phyloP scores from a whole-genome alignment of 148 eudicot species.

The Rhododendron kiyosumense region DNA sequence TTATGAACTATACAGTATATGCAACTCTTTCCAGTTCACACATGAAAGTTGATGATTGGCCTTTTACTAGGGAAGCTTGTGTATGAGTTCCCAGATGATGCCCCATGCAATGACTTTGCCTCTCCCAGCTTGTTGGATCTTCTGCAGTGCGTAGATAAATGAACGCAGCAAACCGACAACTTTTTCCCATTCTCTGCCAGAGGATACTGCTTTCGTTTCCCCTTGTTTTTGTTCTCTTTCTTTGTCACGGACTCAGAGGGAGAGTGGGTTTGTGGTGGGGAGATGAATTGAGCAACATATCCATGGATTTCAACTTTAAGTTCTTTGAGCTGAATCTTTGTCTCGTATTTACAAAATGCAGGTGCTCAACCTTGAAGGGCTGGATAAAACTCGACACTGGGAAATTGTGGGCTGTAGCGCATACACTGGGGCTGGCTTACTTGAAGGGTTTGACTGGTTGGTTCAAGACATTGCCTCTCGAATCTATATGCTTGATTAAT shows the following conservation, averaged over 20 bases:
- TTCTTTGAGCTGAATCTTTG: background rate
- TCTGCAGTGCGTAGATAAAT: background rate
- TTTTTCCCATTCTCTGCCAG: background rate
- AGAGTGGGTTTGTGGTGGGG: background rate
- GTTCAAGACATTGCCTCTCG: slow-evolving; percentile 96
- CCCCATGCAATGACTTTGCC: background rate
- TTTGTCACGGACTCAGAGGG: background rate
- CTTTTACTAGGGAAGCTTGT: background rate
- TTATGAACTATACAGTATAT: background rate
- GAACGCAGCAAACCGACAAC: background rate
- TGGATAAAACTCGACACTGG: slow-evolving; percentile 97
- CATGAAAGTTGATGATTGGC: background rate
- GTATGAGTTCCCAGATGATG: background rate
- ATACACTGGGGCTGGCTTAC: slow-evolving; percentile 86
- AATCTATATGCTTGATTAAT: slow-evolving; percentile 81
- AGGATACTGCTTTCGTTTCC: background rate
- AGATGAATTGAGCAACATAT: background rate
- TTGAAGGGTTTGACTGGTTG: slow-evolving; percentile 92
- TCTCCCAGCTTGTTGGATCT: background rate
- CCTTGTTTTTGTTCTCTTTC: background rate
- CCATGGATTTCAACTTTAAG: background rate
- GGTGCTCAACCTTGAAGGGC: slow-evolving; percentile 85
- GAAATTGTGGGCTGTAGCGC: slow-evolving; percentile 91
- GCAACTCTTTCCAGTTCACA: background rate
- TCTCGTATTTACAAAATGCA: slow-evolving; percentile 11